These are phyloP conservation scores for Apiospora rasikravindrae DNA, from an alignment of 2,329 filamentous ascomycete genomes.

Conservation along the genomic window DNA sequence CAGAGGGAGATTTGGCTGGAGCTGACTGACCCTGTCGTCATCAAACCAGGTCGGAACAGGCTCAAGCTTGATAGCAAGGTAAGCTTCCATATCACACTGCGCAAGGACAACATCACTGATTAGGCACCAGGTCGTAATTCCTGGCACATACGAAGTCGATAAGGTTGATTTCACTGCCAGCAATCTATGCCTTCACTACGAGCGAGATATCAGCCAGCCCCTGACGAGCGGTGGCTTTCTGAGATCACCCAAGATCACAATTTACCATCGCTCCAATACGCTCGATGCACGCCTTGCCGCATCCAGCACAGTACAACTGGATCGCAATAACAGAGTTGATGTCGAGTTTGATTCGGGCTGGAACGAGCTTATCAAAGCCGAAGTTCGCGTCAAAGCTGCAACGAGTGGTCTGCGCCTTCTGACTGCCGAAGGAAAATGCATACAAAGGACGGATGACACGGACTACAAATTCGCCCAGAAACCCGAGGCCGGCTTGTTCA, in stretches of 20 bases:
- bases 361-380: constrained; percentile 68
- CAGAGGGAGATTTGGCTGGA: constrained; percentile 72
- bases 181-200: constrained; percentile 70
- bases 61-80: constrained; percentile 53
- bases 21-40: constrained; percentile 47
- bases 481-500: constrained; percentile 59
- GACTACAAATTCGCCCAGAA: constrained; percentile 51
- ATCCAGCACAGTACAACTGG: constrained; percentile 76
- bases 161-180: constrained; percentile 68
- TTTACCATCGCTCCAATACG: constrained; percentile 73
- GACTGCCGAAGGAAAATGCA: constrained; percentile 62
- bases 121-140: constrained; percentile 60
- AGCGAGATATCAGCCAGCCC: constrained; percentile 60
- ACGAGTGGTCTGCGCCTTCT: constrained; percentile 70
- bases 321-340: constrained; percentile 78
- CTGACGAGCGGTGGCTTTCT: constrained; percentile 57
- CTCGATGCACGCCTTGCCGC: constrained; percentile 72
- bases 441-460: constrained; percentile 42
- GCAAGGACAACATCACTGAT: background rate
- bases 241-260: constrained; percentile 65
- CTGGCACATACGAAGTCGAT: constrained; percentile 78
- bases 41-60: constrained; percentile 60
- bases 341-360: constrained; percentile 75
- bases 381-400: constrained; percentile 66
- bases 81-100: constrained; percentile 28